Evolutionary conservation across 1,284 basidiomycete genomes (phyloP).

Genomic region (Tremellales sp.): DNA sequence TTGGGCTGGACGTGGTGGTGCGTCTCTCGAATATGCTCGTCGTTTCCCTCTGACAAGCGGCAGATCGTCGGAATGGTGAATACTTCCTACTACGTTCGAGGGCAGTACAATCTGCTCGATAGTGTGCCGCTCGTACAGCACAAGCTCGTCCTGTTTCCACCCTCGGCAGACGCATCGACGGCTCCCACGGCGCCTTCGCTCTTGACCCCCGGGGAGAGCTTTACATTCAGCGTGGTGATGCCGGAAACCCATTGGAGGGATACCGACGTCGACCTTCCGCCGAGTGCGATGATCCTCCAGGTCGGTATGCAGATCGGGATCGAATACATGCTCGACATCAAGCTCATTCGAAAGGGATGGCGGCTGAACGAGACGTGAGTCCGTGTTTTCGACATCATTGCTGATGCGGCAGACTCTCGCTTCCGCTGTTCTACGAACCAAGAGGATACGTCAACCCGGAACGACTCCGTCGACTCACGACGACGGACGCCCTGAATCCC

Average conservation of each 20-base stretch:
- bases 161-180: not conserved
- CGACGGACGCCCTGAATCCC: slow-evolving; percentile 32
- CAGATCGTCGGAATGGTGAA: slow-evolving; percentile 32
- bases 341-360: slow-evolving; percentile 30
- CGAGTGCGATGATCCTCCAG: slow-evolving; percentile 27
- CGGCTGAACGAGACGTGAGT: slow-evolving; percentile 36
- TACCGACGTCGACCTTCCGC: slow-evolving; percentile 25
- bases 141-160: slow-evolving; percentile 19
- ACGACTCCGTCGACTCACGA: slow-evolving; percentile 25
- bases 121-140: slow-evolving; percentile 27
- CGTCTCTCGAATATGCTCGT: slow-evolving; percentile 7
- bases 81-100: slow-evolving; percentile 32
- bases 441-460: slow-evolving; percentile 29
- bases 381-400: not conserved
- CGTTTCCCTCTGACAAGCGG: not conserved
- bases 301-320: slow-evolving; percentile 33
- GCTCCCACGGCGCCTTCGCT: no score
- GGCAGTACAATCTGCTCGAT: slow-evolving; percentile 36
- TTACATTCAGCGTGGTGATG: slow-evolving; percentile 30
- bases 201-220: slow-evolving; percentile 19
- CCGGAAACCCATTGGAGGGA: slow-evolving; percentile 25
- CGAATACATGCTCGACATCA: slow-evolving; percentile 32
- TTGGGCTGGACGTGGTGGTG: slow-evolving; percentile 28
- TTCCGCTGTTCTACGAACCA: slow-evolving; percentile 35
- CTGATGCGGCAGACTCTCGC: slow-evolving; percentile 1